These are phyloP conservation scores for Macrolepiota albuminosa DNA, from an alignment of 768 basidiomycete species.

Conservation along the genomic window DNA sequence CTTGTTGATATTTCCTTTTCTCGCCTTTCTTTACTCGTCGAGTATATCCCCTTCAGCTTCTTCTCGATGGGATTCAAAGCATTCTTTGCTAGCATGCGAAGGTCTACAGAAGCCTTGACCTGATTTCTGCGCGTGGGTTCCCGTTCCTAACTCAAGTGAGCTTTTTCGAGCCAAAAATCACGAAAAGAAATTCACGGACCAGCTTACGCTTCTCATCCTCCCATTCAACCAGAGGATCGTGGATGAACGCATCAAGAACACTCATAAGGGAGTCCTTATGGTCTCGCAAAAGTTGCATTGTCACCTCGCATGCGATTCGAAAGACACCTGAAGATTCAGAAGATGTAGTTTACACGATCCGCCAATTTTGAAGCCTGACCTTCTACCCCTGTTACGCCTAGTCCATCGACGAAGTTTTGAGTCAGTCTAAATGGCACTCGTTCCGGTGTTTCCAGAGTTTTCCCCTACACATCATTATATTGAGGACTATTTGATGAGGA, in stretches of 20 bases:
- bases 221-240: slow-evolving; percentile 97
- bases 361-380: slow-evolving; percentile 36
- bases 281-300: slow-evolving; percentile 78
- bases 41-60: slow-evolving; percentile 75
- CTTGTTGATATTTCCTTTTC: slow-evolving; percentile 66
- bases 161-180: not conserved
- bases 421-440: slow-evolving; percentile 93
- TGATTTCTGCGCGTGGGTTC: slow-evolving; percentile 34
- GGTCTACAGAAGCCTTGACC: slow-evolving; percentile 47
- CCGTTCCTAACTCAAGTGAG: slow-evolving; percentile 31
- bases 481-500: not conserved
- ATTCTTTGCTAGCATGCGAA: slow-evolving; percentile 64
- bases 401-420: slow-evolving; percentile 86
- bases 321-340: slow-evolving; percentile 59
- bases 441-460: slow-evolving; percentile 82
- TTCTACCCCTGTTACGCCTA: slow-evolving; percentile 92
- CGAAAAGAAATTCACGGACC: slow-evolving; percentile 26
- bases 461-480: slow-evolving; percentile 41
- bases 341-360: not conserved
- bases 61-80: slow-evolving; percentile 78
- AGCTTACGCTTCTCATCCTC: slow-evolving; percentile 73
- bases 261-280: slow-evolving; percentile 94
- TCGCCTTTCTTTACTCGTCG: slow-evolving; percentile 44
- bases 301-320: slow-evolving; percentile 87
- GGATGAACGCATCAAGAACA: slow-evolving; percentile 93